Evolutionary conservation across 179 eudicot species (phyloP).

Genomic region (Drosera spatulata): DNA sequence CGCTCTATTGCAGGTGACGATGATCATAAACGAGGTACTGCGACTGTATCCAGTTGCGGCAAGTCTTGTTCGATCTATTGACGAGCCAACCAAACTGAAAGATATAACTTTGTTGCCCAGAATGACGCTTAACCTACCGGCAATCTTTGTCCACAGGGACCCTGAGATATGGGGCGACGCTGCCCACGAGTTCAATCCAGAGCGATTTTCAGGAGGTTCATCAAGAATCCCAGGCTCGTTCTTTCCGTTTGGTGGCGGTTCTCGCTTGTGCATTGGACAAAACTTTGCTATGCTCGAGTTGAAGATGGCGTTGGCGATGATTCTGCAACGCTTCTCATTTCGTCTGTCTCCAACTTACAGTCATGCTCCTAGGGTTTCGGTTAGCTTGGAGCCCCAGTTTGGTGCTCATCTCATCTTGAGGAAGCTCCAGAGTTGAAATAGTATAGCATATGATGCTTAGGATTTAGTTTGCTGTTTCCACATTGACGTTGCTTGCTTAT

Average conservation of each 20-base stretch:
- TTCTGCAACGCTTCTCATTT: slow-evolving; percentile 65
- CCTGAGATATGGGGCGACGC: slow-evolving; percentile 64
- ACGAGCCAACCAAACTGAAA: too few relatives aligned
- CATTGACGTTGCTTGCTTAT: too few relatives aligned
- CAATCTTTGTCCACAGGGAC: slow-evolving; percentile 80
- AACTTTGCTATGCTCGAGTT: slow-evolving; percentile 9
- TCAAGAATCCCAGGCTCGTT: slow-evolving; percentile 70
- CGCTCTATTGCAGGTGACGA: too few relatives aligned
- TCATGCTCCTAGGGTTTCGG: slow-evolving; percentile 75
- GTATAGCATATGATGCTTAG: too few relatives aligned
- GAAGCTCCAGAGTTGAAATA: too few relatives aligned
- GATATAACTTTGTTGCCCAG: too few relatives aligned
- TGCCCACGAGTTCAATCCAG: slow-evolving; percentile 62
- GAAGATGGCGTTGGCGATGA: slow-evolving; percentile 47
- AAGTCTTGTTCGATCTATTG: too few relatives aligned
- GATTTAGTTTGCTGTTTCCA: too few relatives aligned
- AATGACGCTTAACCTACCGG: slow-evolving; percentile 18
- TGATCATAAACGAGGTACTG: too few relatives aligned
- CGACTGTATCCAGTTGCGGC: too few relatives aligned
- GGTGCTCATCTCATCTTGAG: slow-evolving; percentile 29
- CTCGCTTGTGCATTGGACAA: too few relatives aligned
- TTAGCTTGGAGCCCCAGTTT: slow-evolving; percentile 75
- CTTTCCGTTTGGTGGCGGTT: slow-evolving; percentile 40
- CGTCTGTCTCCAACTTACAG: slow-evolving; percentile 51
- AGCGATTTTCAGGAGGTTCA: slow-evolving; percentile 56